Evolutionary conservation across 1,284 basidiomycete species (phyloP).

Genomic region (Tylopilus sp.): DNA sequence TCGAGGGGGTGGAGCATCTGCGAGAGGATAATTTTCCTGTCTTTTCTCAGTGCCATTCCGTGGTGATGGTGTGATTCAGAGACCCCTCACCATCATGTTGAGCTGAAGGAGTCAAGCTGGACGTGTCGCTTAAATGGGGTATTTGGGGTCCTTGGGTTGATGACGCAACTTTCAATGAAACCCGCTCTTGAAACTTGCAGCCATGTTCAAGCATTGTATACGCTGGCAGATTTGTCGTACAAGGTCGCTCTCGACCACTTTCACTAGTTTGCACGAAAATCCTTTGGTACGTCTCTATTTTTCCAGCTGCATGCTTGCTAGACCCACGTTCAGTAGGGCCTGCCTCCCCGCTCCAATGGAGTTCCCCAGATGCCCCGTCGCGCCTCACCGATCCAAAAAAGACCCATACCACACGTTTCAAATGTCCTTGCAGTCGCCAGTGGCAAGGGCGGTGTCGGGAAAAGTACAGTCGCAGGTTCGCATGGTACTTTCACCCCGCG

Average conservation of each 20-base stretch:
- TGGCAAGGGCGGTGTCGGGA: slow-evolving; percentile 97
- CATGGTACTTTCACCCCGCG: slow-evolving; percentile 7
- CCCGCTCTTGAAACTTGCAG: no score
- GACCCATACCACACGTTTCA: slow-evolving; percentile 62
- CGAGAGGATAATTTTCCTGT: slow-evolving; percentile 53
- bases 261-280: slow-evolving; percentile 39
- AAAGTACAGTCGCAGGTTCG: slow-evolving; percentile 88
- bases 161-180: not conserved
- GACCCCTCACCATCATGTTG: slow-evolving; percentile 20
- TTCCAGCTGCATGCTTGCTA: slow-evolving; percentile 9
- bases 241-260: slow-evolving; percentile 21
- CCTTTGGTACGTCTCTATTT: slow-evolving; percentile 37
- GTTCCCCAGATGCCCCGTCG: slow-evolving; percentile 62
- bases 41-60: not conserved
- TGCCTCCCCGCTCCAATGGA: slow-evolving; percentile 43
- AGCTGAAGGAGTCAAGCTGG: no score
- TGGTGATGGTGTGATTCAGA: not conserved
- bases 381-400: slow-evolving; percentile 51
- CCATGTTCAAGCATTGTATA: slow-evolving; percentile 12
- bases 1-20: slow-evolving; percentile 53
- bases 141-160: slow-evolving; percentile 8
- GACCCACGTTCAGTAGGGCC: slow-evolving; percentile 41
- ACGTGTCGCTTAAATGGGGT: slow-evolving; percentile 1
- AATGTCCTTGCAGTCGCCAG: slow-evolving; percentile 85
- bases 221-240: not conserved